Base-by-base conservation (phyloP, 2,329 filamentous ascomycete species). In the Calonectria fujianensis region DNA sequence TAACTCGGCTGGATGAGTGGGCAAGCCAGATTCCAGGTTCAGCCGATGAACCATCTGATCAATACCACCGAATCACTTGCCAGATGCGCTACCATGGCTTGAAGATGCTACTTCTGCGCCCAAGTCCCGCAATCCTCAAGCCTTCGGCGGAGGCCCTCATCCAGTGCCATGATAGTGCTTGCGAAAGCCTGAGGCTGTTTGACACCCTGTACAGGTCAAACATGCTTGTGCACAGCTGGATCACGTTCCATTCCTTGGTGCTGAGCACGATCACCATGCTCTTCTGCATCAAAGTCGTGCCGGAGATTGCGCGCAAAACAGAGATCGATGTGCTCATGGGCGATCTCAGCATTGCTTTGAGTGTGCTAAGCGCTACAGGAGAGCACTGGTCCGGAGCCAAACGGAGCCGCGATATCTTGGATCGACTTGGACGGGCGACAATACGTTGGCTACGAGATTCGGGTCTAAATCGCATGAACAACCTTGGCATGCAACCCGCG, bases 331-430 rank as follows among this genome's bases (percentile, higher is more conserved):
- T 83, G 1, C 79, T 90, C 3, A 85, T 87, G 73, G 82, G 81
- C 0, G 86, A 88, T 31, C 78, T 89, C 14, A 85, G 84, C 29
- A 83, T 85, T 1, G 83, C 87, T 0, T 80, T 88, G 14, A 88
- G 87, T 18, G 85, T 90, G 0, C 80, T 91, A 3, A 89, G 89
- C 48, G 89, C 89, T 2, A 86, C 86, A 3, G 89, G 87, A 1
- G 89, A 90, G 72, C 86, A 90, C 72, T 91, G 89, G 88, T 82
- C 85, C 0, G 88, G 88, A 6, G 89, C 88, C 0, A 88, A 87
- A 72, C 83, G 85, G 16, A 86, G 86, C 59, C 84, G 87, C 4
- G 85, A 88, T n/a, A 85, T 87, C 2, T 59, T 89, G 0, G 85
- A 88, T 45, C 85, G 86, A 3, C 75, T 88, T 13, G 83, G 83